Evolutionary conservation across 2,329 filamentous ascomycete species (phyloP).

Genomic region (Calonectria pseudoreteaudii): DNA sequence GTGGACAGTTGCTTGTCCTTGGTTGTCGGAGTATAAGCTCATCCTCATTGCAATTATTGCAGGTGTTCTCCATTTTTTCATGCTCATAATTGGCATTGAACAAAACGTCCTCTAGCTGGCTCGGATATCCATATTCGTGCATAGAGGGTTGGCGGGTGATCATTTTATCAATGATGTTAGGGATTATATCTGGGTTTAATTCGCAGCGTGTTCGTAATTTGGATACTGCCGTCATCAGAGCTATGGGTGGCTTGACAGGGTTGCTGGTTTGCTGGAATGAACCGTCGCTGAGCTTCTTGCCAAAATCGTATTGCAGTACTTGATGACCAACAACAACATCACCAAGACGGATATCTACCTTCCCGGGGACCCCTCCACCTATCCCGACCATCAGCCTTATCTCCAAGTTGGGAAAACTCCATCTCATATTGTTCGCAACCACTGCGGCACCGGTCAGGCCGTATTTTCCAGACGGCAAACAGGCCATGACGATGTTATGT

Average conservation of each 20-base stretch:
- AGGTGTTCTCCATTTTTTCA: background rate
- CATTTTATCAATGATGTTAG: too few species aligned
- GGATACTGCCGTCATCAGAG: background rate
- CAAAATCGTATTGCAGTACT: background rate
- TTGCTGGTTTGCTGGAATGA: too few species aligned
- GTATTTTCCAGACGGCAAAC: background rate
- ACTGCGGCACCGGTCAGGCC: background rate
- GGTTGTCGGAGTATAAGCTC: background rate
- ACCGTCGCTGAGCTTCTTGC: background rate
- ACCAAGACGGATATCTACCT: background rate
- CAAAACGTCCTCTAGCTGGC: too few species aligned
- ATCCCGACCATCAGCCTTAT: background rate
- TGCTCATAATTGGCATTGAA: too few species aligned
- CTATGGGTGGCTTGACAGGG: too few species aligned
- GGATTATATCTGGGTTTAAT: background rate
- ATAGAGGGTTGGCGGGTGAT: background rate
- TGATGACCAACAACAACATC: background rate
- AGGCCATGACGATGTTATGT: background rate
- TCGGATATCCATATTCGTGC: background rate
- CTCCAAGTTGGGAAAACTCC: background rate
- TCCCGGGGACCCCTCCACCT: background rate
- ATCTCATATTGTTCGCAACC: background rate
- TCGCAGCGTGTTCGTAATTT: background rate
- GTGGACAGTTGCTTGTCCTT: background rate
- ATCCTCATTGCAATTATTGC: background rate